phyloP scores from a whole-genome alignment of 257 asterid genomes.

The Orobanche coerulescens region DNA sequence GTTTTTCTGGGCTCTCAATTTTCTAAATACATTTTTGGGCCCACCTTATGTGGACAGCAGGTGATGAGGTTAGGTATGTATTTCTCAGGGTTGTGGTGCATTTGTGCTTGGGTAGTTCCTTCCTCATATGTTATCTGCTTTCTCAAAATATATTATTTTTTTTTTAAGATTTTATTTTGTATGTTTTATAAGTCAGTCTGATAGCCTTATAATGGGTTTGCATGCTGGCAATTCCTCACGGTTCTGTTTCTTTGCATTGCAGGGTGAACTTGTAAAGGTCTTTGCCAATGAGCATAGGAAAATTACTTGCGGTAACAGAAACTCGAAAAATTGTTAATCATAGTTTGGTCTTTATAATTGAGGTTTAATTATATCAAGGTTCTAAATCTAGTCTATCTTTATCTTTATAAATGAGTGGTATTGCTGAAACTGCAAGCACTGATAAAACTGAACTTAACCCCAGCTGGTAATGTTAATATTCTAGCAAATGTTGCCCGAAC shows the following conservation, averaged over 20 bases:
- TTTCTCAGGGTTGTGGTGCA: constrained; percentile 1
- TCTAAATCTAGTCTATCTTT: constrained; percentile 10
- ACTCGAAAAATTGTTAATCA: constrained; percentile 17
- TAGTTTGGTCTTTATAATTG: constrained; percentile 16
- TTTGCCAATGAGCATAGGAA: constrained; percentile 86
- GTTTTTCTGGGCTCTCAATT: constrained; percentile 1
- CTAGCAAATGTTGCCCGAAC: background rate
- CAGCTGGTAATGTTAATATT: background rate
- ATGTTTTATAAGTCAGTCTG: constrained; percentile 1
- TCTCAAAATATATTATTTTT: constrained; percentile 1
- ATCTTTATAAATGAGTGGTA: background rate
- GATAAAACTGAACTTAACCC: background rate
- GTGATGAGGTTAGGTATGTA: background rate
- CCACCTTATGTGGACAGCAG: background rate
- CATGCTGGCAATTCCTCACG: constrained; percentile 23
- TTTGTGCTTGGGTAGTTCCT: constrained; percentile 13
- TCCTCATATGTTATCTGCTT: constrained; percentile 12
- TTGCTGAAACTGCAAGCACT: constrained; percentile 7
- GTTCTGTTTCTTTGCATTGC: constrained; percentile 33
- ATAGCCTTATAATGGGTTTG: background rate
- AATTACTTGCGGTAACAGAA: constrained; percentile 71
- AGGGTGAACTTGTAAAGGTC: constrained; percentile 95
- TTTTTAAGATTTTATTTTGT: too few relatives aligned
- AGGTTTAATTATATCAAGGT: constrained; percentile 12
- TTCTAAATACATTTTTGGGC: background rate